These are phyloP conservation scores for Plasmodium billcollinsi DNA, from an alignment of 169 alveolate genomes.

Conservation along the genomic window DNA sequence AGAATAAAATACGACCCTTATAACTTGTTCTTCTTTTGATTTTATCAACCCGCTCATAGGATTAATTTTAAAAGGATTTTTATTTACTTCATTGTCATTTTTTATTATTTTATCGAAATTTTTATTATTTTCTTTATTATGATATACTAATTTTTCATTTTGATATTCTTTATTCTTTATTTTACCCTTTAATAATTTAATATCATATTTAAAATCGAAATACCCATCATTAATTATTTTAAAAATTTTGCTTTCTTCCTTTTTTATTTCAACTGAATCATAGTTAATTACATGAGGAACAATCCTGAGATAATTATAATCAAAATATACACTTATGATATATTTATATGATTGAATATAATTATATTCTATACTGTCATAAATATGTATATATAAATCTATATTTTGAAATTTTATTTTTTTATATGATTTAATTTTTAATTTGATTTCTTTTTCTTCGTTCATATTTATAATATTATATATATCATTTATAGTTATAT, in stretches of 20 bases:
- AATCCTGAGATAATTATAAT: conserved; percentile 57
- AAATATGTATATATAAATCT: conserved; percentile 39
- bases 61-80: conserved; percentile 44
- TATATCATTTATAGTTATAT: conserved; percentile 22
- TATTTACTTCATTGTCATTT: neutral
- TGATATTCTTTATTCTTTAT: conserved; percentile 41
- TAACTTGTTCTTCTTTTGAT: conserved; percentile 60
- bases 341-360: conserved; percentile 69
- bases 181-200: conserved; percentile 43
- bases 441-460: conserved; percentile 37
- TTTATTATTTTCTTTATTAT: neutral
- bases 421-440: conserved; percentile 36
- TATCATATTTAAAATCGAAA: conserved; percentile 65
- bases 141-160: neutral
- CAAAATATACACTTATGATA: conserved; percentile 39
- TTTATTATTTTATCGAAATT: neutral
- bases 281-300: conserved; percentile 44
- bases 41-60: conserved; percentile 49
- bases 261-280: conserved; percentile 52
- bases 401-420: conserved; percentile 50
- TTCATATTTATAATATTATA: conserved; percentile 41
- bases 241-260: conserved; percentile 62
- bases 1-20: conserved; percentile 59
- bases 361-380: conserved; percentile 38
- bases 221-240: conserved; percentile 65